These are phyloP conservation scores for Bromus sterilis DNA, from an alignment of 176 grass and related monocot genomes.

Conservation along the genomic window DNA sequence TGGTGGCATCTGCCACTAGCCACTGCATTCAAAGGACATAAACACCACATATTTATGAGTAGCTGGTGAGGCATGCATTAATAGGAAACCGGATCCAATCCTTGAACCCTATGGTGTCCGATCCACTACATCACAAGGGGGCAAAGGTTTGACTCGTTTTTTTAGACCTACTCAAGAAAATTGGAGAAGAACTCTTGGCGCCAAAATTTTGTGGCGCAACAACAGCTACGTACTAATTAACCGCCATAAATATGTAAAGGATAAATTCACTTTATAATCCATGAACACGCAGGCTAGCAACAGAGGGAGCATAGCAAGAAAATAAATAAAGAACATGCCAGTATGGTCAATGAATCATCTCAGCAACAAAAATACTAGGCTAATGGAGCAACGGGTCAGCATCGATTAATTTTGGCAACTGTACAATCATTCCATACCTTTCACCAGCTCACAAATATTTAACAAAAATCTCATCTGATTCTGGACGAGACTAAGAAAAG, in stretches of 20 bases:
- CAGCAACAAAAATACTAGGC: neutral
- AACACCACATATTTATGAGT: neutral
- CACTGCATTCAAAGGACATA: neutral
- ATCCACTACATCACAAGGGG: neutral
- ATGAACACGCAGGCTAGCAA: neutral
- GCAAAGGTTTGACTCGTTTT: neutral
- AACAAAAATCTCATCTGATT: neutral
- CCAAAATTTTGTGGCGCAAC: neutral
- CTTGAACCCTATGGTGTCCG: neutral
- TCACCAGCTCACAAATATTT: conserved; percentile 14
- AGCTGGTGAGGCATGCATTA: conserved; percentile 7
- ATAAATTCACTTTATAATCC: neutral
- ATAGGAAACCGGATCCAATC: neutral
- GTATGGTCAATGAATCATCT: neutral
- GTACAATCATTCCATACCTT: conserved; percentile 30
- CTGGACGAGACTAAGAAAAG: neutral
- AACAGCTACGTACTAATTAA: neutral
- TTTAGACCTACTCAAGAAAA: neutral
- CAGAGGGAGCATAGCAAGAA: neutral
- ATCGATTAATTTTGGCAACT: conserved; percentile 38
- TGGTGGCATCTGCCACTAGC: neutral
- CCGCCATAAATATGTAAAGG: neutral
- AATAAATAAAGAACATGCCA: neutral
- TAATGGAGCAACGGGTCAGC: conserved; percentile 10
- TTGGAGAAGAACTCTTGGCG: neutral